phyloP scores from a whole-genome alignment of 2,329 filamentous ascomycete genomes.

The Exutisphaerella laricina region DNA sequence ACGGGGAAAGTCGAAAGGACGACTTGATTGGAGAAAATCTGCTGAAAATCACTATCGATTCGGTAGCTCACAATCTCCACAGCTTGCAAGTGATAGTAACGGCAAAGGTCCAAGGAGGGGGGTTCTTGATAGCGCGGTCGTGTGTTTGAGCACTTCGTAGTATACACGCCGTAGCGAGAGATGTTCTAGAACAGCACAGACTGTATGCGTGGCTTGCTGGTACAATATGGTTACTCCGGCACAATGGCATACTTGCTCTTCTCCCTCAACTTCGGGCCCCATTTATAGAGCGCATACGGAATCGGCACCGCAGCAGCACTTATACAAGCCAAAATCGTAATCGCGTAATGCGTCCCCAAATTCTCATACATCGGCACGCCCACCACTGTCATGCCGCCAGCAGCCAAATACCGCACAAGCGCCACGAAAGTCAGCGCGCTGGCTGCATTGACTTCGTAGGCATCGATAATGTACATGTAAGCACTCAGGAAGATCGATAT shows the following conservation, averaged over 20 bases:
- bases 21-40: too few relatives aligned
- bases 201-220: too few relatives aligned
- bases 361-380: slow-evolving; percentile 16
- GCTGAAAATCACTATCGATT: too few relatives aligned
- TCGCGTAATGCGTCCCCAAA: slow-evolving; percentile 1
- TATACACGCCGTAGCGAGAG: too few relatives aligned
- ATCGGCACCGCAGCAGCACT: slow-evolving; percentile 3
- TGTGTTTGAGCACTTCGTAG: too few relatives aligned
- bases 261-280: slow-evolving; percentile 1
- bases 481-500: slow-evolving; percentile 45
- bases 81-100: too few relatives aligned
- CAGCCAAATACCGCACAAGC: slow-evolving; percentile 36
- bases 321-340: slow-evolving; percentile 6
- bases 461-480: slow-evolving; percentile 55
- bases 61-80: too few relatives aligned
- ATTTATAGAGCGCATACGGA: slow-evolving; percentile 4
- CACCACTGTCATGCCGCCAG: slow-evolving; percentile 39
- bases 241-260: slow-evolving; percentile 5
- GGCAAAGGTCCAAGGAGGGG: too few relatives aligned
- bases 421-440: slow-evolving; percentile 41
- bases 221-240: too few relatives aligned
- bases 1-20: too few relatives aligned
- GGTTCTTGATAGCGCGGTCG: too few relatives aligned
- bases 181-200: too few relatives aligned
- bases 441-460: slow-evolving; percentile 50